Conservation (phyloP, 139 green algal genomes). For the Tetradesmus obliquus region DNA sequence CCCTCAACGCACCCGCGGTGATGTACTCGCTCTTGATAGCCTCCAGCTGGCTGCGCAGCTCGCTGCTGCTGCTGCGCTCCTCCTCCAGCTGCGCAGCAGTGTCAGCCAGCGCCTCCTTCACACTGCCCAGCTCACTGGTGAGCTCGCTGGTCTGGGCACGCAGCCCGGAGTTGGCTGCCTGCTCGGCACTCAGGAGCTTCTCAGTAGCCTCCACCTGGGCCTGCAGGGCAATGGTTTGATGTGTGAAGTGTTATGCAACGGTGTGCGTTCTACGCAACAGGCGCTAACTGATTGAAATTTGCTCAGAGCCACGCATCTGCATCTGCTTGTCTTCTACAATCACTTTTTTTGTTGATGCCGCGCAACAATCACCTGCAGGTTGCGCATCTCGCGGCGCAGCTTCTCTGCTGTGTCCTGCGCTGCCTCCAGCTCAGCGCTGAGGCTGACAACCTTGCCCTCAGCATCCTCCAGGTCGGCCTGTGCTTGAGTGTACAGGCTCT, state of each 20-base stretch:
- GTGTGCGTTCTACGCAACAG: no score
- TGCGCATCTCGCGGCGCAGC: slow-evolving; percentile 34
- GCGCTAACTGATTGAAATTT: no score
- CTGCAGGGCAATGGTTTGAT: slow-evolving; percentile 40
- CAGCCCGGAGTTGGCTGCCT: background rate
- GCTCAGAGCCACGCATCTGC: no score
- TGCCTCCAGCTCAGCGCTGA: slow-evolving; percentile 44
- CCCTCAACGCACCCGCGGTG: slow-evolving; percentile 28
- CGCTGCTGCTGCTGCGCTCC: slow-evolving; percentile 20
- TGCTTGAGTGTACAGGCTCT: slow-evolving; percentile 1
- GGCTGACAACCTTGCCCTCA: slow-evolving; percentile 35
- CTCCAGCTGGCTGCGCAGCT: slow-evolving; percentile 43
- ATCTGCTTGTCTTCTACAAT: no score
- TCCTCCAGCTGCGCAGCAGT: slow-evolving; percentile 41
- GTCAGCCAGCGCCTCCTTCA: slow-evolving; percentile 34
- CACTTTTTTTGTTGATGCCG: no score
- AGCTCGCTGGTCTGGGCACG: slow-evolving; percentile 14
- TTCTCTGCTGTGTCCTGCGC: slow-evolving; percentile 30
- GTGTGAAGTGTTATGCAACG: no score
- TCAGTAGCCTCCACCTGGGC: slow-evolving; percentile 46
- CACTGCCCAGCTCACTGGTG: slow-evolving; percentile 9
- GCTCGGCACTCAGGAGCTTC: slow-evolving; percentile 26
- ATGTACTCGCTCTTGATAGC: slow-evolving; percentile 50
- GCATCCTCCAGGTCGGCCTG: slow-evolving; percentile 14
- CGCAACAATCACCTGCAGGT: slow-evolving; percentile 19